Base-by-base conservation (phyloP, 2,329 filamentous ascomycete genomes). In the Moelleriella libera region DNA sequence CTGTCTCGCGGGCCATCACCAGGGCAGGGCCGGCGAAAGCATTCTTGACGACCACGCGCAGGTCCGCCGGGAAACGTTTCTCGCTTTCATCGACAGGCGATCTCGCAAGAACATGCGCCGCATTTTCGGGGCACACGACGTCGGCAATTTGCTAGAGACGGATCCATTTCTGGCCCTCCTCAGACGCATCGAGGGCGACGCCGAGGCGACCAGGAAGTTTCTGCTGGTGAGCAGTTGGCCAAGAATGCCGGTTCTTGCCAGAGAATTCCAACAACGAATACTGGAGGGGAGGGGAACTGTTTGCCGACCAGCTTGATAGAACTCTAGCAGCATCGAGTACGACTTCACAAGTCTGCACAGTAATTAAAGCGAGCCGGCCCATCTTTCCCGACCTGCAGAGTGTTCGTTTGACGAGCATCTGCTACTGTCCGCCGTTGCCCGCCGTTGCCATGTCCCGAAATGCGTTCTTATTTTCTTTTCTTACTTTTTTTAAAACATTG, bases 1-100 rank as follows among this genome's bases (percentile, higher is more conserved):
- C 51, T 67, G 68, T 47, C 60, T 76, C 0, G 45, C 60, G 7
- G 68, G 67, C 1, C 67, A 69, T 14, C 58, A 68, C 48, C 57
- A 61, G 5, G 63, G 60, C 2, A 49, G 60, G 5, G 63, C 63
- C 2, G 63, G 66, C 49, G 62, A 66, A 5, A 52, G 47, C 5
- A 71, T 71, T 41, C 58, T 71, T 6, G 65, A 70, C 53, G 64
- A 60, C 42, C 71, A 71, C 50, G 48, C 48, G 5, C 10, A 43
- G 28, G 55, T 67, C 2, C 60, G 68, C 1, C 57, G 61, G 12
- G 54, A 62, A 43, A 69, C 65, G 44, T 72, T 48, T 37, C 30
- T 50, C 12, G 21, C 41, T 11, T 47, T 52, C 14, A 45, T 52
- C 12, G 50, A 52, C 40, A 31, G 42, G 10, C 45, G 49, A 3